These are phyloP conservation scores for Paecilomyces variotii DNA, from an alignment of 2,329 filamentous ascomycete genomes.

Conservation along the genomic window DNA sequence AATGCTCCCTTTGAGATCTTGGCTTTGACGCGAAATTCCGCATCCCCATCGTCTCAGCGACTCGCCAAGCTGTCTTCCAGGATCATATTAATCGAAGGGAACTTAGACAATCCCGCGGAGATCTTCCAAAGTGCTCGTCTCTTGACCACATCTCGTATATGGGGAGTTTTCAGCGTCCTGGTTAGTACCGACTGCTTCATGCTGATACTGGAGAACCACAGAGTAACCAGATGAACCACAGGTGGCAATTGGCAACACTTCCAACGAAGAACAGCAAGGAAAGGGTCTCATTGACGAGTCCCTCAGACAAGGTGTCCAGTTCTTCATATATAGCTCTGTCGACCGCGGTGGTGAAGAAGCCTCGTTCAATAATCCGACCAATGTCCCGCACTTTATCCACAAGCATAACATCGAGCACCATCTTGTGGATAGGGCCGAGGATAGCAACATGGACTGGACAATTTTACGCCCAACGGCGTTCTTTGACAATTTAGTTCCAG, in stretches of 20 bases:
- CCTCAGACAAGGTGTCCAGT: conserved; percentile 46
- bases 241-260: conserved; percentile 6
- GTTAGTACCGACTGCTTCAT: conserved; percentile 18
- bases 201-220: background rate
- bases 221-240: background rate
- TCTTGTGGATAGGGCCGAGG: conserved; percentile 41
- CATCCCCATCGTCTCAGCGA: conserved; percentile 44
- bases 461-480: conserved; percentile 56
- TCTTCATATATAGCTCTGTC: conserved; percentile 58
- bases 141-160: conserved; percentile 35
- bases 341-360: conserved; percentile 52
- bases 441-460: conserved; percentile 49
- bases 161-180: conserved; percentile 58
- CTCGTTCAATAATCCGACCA: conserved; percentile 45
- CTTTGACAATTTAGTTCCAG: conserved; percentile 48
- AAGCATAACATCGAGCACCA: conserved; percentile 58
- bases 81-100: conserved; percentile 50
- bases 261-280: conserved; percentile 49
- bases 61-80: conserved; percentile 39
- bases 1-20: conserved; percentile 42
- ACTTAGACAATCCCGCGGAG: conserved; percentile 44
- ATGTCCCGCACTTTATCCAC: conserved; percentile 54
- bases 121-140: conserved; percentile 44
- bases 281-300: conserved; percentile 52
- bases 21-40: conserved; percentile 52